Base-by-base conservation (phyloP, 23 red algal species). In the Agarophyton chilense region DNA sequence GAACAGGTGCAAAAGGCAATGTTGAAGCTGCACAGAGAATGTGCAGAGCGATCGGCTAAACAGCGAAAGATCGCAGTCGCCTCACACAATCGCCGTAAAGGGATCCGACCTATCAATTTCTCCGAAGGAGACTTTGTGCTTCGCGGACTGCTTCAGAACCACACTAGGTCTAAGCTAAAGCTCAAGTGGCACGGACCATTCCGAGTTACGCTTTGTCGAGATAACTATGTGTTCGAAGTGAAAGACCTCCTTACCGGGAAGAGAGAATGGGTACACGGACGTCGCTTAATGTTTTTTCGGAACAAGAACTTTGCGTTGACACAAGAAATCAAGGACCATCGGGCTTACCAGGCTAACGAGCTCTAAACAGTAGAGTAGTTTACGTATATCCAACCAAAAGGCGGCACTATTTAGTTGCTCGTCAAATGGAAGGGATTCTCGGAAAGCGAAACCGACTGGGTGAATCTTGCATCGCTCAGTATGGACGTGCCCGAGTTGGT, bases 111-210 rank as follows among this genome's bases (percentile, higher is more conserved):
- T 10, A 42, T 58, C 31, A 77, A 86, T 47, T 47, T 47, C 44
- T 9, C 7, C 44, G 44, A 47, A 12, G 44, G 44, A 9, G 44
- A 47, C 44, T 89, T 43, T 68, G 84, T 77, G 6, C 70, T 89
- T 2, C 36, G 56, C 17, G 71, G 52, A 8, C 12, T 89, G 2
- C 49, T 41, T 4, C 51, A 41, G 3, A 57, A 50, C 3, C 14
- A 77, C 14, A 17, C 8, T 5, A 44, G 7, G 10, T n/a, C 5
- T 45, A 78, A 89, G 50, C 44, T 45, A 11, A 7, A 2, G 4
- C 52, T 89, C 35, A 56, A 64, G n/a, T 89, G 71, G 84, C 24
- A 16, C 4, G 68, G 84, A 25, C 84, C 71, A 12, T 47, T 47
- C 44, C 44, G 12, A 47, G 44, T 47, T 47, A 12, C 12, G 6